Percentiles rank a stretch among this genome's conserved stretches.
These are phyloP conservation scores for Microthlaspi erraticum DNA, from an alignment of 345 rosid species.

Conservation along the genomic window DNA sequence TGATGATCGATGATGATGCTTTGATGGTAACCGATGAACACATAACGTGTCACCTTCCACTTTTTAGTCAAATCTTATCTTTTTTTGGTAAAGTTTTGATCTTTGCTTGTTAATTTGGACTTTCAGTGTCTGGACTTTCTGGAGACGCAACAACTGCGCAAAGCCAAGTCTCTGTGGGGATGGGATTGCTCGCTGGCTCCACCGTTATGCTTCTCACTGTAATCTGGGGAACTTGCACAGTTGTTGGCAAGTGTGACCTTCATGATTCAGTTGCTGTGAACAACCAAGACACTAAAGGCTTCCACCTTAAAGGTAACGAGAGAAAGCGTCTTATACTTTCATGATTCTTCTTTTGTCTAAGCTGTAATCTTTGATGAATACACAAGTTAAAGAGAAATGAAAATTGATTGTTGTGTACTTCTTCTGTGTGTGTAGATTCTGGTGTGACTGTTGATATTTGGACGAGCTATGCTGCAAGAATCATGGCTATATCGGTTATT, in stretches of 20 bases:
- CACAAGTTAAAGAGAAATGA: no score
- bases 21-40: constrained; percentile 7
- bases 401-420: no score
- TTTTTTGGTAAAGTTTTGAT: background rate
- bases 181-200: constrained; percentile 91
- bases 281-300: constrained; percentile 56
- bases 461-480: constrained; percentile 85
- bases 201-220: constrained; percentile 87
- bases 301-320: constrained; percentile 57
- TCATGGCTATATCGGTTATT: constrained; percentile 80
- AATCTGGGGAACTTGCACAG: constrained; percentile 81
- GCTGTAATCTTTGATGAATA: no score
- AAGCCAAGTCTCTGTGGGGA: constrained; percentile 87
- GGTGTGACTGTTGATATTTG: constrained; percentile 78
- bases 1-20: background rate
- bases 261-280: constrained; percentile 56
- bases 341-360: background rate
- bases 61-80: background rate
- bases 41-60: constrained; percentile 1
- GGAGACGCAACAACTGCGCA: constrained; percentile 74
- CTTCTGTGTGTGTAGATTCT: constrained; percentile 50
- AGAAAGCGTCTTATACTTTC: background rate
- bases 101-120: background rate
- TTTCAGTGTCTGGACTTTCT: constrained; percentile 84
- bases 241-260: constrained; percentile 81